phyloP scores from a whole-genome alignment of 2,329 filamentous ascomycete species.

The Fusarium siculi region DNA sequence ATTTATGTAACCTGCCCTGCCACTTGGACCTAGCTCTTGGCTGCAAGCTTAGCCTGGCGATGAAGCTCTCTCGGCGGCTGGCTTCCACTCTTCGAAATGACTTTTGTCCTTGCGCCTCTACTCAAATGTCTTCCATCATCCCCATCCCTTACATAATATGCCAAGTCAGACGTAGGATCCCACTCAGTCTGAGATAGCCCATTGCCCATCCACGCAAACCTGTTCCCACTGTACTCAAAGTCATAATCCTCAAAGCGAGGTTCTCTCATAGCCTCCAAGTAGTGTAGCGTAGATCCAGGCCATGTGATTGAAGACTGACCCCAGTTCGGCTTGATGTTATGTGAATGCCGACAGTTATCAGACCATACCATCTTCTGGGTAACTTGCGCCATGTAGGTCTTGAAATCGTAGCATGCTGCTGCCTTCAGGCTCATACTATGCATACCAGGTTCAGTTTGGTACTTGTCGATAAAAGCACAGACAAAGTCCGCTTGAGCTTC shows the following conservation, averaged over 20 bases:
- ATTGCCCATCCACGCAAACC: conserved; percentile 13
- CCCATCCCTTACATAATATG: conserved; percentile 21
- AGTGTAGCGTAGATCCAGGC: conserved; percentile 23
- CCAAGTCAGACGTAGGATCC: conserved; percentile 26
- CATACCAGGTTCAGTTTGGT: conserved; percentile 15
- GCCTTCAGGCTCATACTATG: conserved; percentile 19
- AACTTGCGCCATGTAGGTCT: conserved; percentile 14
- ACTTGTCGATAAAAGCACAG: conserved; percentile 30
- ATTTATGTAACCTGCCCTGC: accelerated
- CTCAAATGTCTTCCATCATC: conserved; percentile 24
- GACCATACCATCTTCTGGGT: conserved; percentile 33
- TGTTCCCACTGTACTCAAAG: conserved; percentile 12
- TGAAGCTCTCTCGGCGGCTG: conserved; percentile 9
- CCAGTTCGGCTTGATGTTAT: conserved; percentile 26
- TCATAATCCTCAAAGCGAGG: conserved; percentile 19
- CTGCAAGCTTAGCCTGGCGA: conserved; percentile 5
- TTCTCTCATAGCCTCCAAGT: conserved; percentile 23
- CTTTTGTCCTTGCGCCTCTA: neutral
- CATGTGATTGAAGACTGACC: conserved; percentile 26
- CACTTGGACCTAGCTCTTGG: neutral
- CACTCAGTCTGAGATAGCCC: conserved; percentile 25
- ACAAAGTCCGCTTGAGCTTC: conserved; percentile 20
- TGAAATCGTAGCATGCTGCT: conserved; percentile 17
- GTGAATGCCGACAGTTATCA: conserved; percentile 20
- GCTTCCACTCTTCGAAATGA: conserved; percentile 16